A percentile compares a stretch with the other conserved stretches of the same genome.
Evolutionary conservation across 108 stramenopile species (phyloP).

Genomic region (Mayamaea pseudoterrestris): DNA sequence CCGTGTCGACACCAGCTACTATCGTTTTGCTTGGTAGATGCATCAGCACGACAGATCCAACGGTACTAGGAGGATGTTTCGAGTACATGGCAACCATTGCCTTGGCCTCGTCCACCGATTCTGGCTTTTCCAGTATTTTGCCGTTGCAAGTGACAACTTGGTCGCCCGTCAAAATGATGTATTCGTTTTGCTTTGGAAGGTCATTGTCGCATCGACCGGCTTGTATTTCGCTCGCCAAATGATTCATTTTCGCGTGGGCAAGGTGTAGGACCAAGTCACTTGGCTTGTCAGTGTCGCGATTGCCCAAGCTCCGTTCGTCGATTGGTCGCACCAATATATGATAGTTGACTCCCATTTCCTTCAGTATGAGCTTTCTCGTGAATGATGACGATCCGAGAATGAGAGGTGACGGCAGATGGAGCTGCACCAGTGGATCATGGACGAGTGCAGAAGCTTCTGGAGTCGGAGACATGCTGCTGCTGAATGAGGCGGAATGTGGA

Average conservation of each 20-base stretch:
- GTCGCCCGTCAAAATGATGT: conserved; percentile 64
- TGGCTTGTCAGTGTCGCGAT: conserved; percentile 31
- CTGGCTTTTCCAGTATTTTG: conserved; percentile 68
- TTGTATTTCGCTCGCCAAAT: conserved; percentile 38
- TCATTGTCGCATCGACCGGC: conserved; percentile 22
- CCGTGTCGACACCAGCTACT: conserved; percentile 65
- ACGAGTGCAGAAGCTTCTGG: neutral
- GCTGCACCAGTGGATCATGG: neutral
- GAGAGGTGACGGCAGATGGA: conserved; percentile 47
- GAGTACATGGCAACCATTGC: conserved; percentile 45
- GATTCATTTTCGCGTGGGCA: conserved; percentile 67
- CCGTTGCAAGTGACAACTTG: conserved; percentile 69
- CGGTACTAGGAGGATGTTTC: conserved; percentile 43
- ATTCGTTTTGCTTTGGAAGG: conserved; percentile 21
- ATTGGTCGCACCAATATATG: conserved; percentile 54
- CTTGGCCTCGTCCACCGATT: conserved; percentile 50
- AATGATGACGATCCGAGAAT: conserved; percentile 67
- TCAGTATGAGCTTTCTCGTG: conserved; percentile 68
- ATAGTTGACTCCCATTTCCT: conserved; percentile 67
- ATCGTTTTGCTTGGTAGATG: conserved; percentile 56
- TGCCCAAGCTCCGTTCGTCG: conserved; percentile 65
- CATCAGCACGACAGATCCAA: conserved; percentile 56
- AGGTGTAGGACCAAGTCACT: conserved; percentile 38
- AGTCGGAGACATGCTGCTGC: too few species aligned
- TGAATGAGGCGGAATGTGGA: too few species aligned